These are phyloP conservation scores for Aspergillaceae sp. DNA, from an alignment of 2,329 filamentous ascomycete genomes.

Conservation along the genomic window DNA sequence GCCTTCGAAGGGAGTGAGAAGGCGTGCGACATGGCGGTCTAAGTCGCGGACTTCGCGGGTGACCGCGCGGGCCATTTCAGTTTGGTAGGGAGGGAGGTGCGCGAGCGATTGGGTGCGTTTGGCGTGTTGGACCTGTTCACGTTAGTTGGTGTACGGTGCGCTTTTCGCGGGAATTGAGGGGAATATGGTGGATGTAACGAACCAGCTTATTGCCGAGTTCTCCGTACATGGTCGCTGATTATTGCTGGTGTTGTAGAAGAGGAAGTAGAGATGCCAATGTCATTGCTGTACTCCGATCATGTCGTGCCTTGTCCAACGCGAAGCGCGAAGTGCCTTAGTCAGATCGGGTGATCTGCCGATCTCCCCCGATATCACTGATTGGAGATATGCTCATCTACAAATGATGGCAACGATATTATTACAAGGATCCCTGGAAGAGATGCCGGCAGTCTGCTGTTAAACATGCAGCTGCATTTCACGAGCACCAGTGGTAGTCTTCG, in stretches of 20 bases:
- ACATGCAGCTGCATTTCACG: too few species aligned
- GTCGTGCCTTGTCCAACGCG: too few species aligned
- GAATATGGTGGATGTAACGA: slow-evolving; percentile 16
- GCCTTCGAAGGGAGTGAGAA: slow-evolving; percentile 74
- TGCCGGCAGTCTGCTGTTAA: too few species aligned
- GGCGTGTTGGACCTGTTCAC: slow-evolving; percentile 73
- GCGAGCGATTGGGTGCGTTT: slow-evolving; percentile 84
- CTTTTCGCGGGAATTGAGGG: background rate
- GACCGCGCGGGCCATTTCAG: slow-evolving; percentile 78
- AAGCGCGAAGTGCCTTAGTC: background rate
- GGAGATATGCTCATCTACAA: too few species aligned
- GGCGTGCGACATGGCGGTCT: slow-evolving; percentile 70
- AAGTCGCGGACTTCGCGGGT: slow-evolving; percentile 89
- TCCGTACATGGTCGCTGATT: slow-evolving; percentile 57
- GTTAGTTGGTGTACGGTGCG: slow-evolving; percentile 1
- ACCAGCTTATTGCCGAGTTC: slow-evolving; percentile 81
- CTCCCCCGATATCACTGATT: background rate
- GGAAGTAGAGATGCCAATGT: too few species aligned
- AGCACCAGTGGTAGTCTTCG: too few species aligned
- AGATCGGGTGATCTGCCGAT: background rate
- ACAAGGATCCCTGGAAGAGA: too few species aligned
- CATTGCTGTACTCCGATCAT: too few species aligned
- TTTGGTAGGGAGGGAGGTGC: slow-evolving; percentile 83
- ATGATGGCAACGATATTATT: too few species aligned
- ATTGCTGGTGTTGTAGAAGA: background rate